These are phyloP conservation scores for Candida dajiaensis DNA, from an alignment of 805 yeast genomes.

Conservation along the genomic window DNA sequence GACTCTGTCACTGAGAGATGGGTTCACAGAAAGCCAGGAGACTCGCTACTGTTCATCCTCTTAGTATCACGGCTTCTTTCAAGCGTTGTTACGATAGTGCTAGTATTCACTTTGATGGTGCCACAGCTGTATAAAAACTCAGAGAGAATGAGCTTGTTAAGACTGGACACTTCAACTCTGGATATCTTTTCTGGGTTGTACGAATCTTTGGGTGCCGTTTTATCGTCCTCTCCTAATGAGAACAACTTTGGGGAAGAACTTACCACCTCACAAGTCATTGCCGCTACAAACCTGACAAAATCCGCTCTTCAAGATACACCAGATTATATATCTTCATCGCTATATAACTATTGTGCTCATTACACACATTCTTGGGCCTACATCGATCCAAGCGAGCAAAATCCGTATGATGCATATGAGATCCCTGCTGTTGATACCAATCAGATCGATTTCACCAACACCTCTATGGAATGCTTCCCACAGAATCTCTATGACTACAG, in stretches of 20 bases:
- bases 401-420: neutral
- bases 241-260: slow-evolving; percentile 22
- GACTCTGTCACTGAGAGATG: neutral
- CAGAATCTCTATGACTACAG: slow-evolving; percentile 5
- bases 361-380: slow-evolving; percentile 8
- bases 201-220: slow-evolving; percentile 31
- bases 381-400: neutral
- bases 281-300: slow-evolving; percentile 22
- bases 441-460: neutral
- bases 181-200: slow-evolving; percentile 52
- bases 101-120: slow-evolving; percentile 9
- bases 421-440: slow-evolving; percentile 1
- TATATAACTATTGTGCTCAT: slow-evolving; percentile 6
- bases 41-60: slow-evolving; percentile 1
- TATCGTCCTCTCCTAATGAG: slow-evolving; percentile 22
- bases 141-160: slow-evolving; percentile 13
- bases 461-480: neutral
- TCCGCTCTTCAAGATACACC: slow-evolving; percentile 13
- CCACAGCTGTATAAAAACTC: slow-evolving; percentile 6
- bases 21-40: neutral
- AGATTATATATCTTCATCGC: slow-evolving; percentile 6
- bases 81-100: slow-evolving; percentile 3
- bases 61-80: slow-evolving; percentile 1
- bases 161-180: slow-evolving; percentile 44
- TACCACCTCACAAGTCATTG: slow-evolving; percentile 10